Percentiles rank a stretch among this genome's conserved stretches.
Conservation (phyloP, 1,139 yeast species). For the Geotrichum europaeum region DNA sequence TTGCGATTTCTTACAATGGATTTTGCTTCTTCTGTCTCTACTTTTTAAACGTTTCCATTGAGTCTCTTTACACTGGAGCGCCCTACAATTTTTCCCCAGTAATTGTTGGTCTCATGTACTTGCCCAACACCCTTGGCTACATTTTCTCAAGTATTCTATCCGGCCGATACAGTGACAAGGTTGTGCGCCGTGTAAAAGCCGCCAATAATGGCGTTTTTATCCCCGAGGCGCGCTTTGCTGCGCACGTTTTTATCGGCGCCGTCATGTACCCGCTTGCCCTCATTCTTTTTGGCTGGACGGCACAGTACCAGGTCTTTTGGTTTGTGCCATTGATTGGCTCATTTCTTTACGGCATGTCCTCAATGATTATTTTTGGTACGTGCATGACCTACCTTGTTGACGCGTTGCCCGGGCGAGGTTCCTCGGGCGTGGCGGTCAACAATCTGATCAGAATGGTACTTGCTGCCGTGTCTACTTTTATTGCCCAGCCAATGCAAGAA, state of each 20-base stretch:
- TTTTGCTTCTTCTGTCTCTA: slow-evolving; percentile 64
- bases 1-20: slow-evolving; percentile 60
- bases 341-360: slow-evolving; percentile 72
- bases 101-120: slow-evolving; percentile 67
- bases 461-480: slow-evolving; percentile 73
- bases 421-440: slow-evolving; percentile 81
- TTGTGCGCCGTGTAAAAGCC: slow-evolving; percentile 49
- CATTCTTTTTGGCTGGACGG: slow-evolving; percentile 77
- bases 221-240: slow-evolving; percentile 76
- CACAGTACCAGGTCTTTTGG: slow-evolving; percentile 64
- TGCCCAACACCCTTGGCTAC: slow-evolving; percentile 79
- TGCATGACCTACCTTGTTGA: slow-evolving; percentile 79
- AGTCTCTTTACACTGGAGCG: slow-evolving; percentile 51
- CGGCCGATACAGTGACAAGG: slow-evolving; percentile 70
- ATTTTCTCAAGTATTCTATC: slow-evolving; percentile 67
- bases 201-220: slow-evolving; percentile 54
- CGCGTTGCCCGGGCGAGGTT: slow-evolving; percentile 80
- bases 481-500: slow-evolving; percentile 60
- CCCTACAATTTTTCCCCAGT: slow-evolving; percentile 69
- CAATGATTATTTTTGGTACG: slow-evolving; percentile 79
- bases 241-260: slow-evolving; percentile 65
- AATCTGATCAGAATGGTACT: slow-evolving; percentile 66
- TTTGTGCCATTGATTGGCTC: slow-evolving; percentile 70
- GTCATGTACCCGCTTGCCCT: slow-evolving; percentile 57
- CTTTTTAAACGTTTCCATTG: slow-evolving; percentile 67